Conservation (phyloP, 345 rosid genomes). For the Stellera chamaejasme region DNA sequence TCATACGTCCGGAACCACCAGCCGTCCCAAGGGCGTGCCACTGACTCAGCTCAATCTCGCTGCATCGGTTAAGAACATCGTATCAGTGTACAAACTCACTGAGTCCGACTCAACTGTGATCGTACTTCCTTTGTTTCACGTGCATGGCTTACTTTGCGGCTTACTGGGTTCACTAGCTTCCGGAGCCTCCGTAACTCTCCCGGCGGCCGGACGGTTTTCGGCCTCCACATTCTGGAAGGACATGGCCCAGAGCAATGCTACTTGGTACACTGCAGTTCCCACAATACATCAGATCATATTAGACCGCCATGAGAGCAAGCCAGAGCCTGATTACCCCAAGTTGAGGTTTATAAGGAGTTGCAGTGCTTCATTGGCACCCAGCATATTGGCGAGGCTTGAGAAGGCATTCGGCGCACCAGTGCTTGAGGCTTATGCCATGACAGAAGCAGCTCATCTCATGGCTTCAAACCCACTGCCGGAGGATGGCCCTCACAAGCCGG, state of each 20-base stretch:
- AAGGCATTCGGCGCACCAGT: slow-evolving; percentile 57
- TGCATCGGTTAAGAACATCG: slow-evolving; percentile 49
- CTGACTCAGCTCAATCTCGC: slow-evolving; percentile 57
- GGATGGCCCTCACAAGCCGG: slow-evolving; percentile 49
- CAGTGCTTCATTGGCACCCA: slow-evolving; percentile 68
- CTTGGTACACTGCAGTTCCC: slow-evolving; percentile 77
- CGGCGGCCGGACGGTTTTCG: slow-evolving; percentile 57
- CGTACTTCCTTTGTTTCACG: slow-evolving; percentile 62
- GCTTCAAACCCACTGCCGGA: slow-evolving; percentile 57
- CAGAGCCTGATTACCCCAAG: slow-evolving; percentile 39
- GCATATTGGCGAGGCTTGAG: slow-evolving; percentile 47
- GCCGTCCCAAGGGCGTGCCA: slow-evolving; percentile 83
- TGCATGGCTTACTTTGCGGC: slow-evolving; percentile 57
- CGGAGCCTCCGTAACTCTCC: slow-evolving; percentile 54
- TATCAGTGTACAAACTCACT: slow-evolving; percentile 41
- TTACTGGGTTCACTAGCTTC: slow-evolving; percentile 48
- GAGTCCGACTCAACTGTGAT: slow-evolving; percentile 59
- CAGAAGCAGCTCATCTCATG: slow-evolving; percentile 68
- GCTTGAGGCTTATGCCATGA: slow-evolving; percentile 76
- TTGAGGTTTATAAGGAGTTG: slow-evolving; percentile 67
- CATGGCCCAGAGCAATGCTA: slow-evolving; percentile 39
- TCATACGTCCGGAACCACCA: slow-evolving; percentile 75
- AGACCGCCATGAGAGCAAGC: slow-evolving; percentile 54
- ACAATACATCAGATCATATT: slow-evolving; percentile 64
- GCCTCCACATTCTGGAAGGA: slow-evolving; percentile 66